phyloP scores from a whole-genome alignment of 140 eudicot genomes.

The Ambrosia hybrid region DNA sequence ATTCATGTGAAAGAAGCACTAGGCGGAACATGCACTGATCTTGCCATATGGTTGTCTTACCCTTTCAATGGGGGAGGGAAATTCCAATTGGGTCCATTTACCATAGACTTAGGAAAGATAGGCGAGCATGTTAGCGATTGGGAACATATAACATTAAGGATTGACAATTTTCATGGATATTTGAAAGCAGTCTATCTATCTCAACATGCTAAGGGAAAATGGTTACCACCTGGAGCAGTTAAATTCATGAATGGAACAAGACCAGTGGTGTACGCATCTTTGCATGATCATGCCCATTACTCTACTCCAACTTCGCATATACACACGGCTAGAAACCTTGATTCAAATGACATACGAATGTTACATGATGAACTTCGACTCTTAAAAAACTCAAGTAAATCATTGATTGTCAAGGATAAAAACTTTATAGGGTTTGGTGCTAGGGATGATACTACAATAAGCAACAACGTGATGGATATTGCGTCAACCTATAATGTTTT shows the following conservation, averaged over 20 bases:
- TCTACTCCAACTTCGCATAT: background rate
- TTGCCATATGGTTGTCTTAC: slow-evolving; percentile 28
- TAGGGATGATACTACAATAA: slow-evolving; percentile 16
- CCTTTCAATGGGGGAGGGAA: slow-evolving; percentile 36
- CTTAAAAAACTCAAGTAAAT: background rate
- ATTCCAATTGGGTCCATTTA: slow-evolving; percentile 20
- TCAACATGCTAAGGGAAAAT: slow-evolving; percentile 30
- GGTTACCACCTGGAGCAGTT: slow-evolving; percentile 33
- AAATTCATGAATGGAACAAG: slow-evolving; percentile 32
- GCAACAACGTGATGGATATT: slow-evolving; percentile 15
- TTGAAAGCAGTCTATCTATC: slow-evolving; percentile 26
- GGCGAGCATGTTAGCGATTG: slow-evolving; percentile 24
- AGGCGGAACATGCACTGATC: slow-evolving; percentile 32
- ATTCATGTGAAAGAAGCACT: slow-evolving; percentile 25
- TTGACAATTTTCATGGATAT: slow-evolving; percentile 23
- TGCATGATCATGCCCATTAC: slow-evolving; percentile 52
- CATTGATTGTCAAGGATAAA: background rate
- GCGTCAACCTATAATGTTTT: slow-evolving; percentile 11
- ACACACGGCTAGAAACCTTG: background rate
- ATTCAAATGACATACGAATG: slow-evolving; percentile 10
- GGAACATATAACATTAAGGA: slow-evolving; percentile 37
- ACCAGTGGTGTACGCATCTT: slow-evolving; percentile 44
- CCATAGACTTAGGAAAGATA: slow-evolving; percentile 5
- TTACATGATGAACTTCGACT: background rate
- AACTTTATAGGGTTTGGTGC: slow-evolving; percentile 4